Conservation (phyloP, 179 eudicot genomes). For the Patellifolia procumbens region DNA sequence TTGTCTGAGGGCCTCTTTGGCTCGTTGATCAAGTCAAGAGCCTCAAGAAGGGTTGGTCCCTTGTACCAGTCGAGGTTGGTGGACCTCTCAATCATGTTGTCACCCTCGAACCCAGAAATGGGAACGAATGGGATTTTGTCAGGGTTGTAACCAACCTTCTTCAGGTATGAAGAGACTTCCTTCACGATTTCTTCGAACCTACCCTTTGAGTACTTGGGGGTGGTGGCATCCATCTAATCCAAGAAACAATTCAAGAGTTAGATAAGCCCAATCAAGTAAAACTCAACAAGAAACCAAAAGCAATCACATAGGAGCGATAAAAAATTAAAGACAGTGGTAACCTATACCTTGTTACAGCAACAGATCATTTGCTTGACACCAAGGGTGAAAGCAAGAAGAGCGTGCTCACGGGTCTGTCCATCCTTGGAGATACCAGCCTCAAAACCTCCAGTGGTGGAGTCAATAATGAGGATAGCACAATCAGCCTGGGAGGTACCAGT, state of each 20-base stretch:
- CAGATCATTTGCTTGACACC: constrained; percentile 41
- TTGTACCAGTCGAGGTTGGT: constrained; percentile 47
- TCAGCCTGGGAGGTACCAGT: constrained; percentile 57
- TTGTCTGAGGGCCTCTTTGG: constrained; percentile 44
- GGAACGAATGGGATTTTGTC: constrained; percentile 38
- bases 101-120: constrained; percentile 40
- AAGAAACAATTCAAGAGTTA: not conserved
- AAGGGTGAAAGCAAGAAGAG: constrained; percentile 40
- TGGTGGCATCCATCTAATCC: constrained; percentile 36
- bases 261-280: not conserved
- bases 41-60: constrained; percentile 41
- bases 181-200: constrained; percentile 43
- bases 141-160: constrained; percentile 45
- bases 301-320: not conserved
- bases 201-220: constrained; percentile 41
- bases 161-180: constrained; percentile 42
- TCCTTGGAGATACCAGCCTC: constrained; percentile 46
- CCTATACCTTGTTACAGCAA: constrained; percentile 37
- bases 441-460: constrained; percentile 52
- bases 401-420: constrained; percentile 42
- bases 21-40: constrained; percentile 29
- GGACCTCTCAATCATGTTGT: constrained; percentile 44
- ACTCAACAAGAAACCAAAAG: not conserved
- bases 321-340: too few species aligned
- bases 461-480: constrained; percentile 51